Conservation (phyloP, 768 basidiomycete species). For the Tephrocybe sp. region DNA sequence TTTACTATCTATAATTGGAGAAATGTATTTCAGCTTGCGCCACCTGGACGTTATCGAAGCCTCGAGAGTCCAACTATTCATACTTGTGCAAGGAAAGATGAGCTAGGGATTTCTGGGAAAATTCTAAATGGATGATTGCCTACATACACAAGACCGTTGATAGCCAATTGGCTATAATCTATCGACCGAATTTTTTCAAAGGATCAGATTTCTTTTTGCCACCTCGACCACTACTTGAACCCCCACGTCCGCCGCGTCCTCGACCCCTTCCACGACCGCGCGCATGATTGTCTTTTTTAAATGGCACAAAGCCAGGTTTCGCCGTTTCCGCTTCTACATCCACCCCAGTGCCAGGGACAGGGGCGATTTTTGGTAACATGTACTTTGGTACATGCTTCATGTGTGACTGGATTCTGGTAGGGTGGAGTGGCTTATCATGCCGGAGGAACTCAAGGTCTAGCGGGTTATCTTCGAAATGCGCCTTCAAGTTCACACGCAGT, state of each 20-base stretch:
- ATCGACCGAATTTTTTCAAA: conserved; percentile 69
- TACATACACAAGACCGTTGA: too few species aligned
- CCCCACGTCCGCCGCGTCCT: conserved; percentile 53
- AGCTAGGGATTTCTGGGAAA: too few species aligned
- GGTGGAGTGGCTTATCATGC: conserved; percentile 94
- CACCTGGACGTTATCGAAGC: too few species aligned
- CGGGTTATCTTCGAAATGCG: conserved; percentile 97
- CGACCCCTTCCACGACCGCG: conserved; percentile 58
- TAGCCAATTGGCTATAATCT: too few species aligned
- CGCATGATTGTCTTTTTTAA: conserved; percentile 53
- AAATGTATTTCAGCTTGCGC: too few species aligned
- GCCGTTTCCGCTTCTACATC: conserved; percentile 23
- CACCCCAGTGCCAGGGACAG: conserved; percentile 44
- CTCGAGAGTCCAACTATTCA: too few species aligned
- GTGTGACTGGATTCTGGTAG: conserved; percentile 86
- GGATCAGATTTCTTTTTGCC: conserved; percentile 81
- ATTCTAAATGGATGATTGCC: too few species aligned
- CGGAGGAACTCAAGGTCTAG: conserved; percentile 88
- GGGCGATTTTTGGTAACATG: conserved; percentile 78
- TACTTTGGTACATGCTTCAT: conserved; percentile 97
- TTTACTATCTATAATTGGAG: too few species aligned
- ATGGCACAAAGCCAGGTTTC: conserved; percentile 65
- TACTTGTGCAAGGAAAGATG: too few species aligned
- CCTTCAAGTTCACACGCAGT: conserved; percentile 44
- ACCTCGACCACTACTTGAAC: conserved; percentile 48